phyloP scores from a whole-genome alignment of 1,284 basidiomycete genomes.

The Pseudozyma hubeiensis region DNA sequence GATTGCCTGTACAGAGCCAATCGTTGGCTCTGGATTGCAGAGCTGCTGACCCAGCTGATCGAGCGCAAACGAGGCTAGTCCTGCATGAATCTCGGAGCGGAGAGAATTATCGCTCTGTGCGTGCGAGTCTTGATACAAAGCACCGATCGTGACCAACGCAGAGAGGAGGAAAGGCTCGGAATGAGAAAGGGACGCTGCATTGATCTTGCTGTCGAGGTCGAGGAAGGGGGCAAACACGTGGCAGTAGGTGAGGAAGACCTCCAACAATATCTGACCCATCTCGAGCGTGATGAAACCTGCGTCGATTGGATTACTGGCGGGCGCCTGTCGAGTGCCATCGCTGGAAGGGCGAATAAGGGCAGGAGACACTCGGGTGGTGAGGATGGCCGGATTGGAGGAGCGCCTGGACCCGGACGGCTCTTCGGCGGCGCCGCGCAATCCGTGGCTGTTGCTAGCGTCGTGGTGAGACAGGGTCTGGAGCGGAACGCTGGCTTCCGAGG shows the following conservation, averaged over 20 bases:
- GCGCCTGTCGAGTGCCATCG: slow-evolving; percentile 7
- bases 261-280: slow-evolving; percentile 32
- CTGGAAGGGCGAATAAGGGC: neutral
- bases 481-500: slow-evolving; percentile 38
- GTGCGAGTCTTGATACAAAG: slow-evolving; percentile 33
- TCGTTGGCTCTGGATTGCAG: slow-evolving; percentile 18
- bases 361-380: neutral
- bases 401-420: slow-evolving; percentile 5
- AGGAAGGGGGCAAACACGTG: slow-evolving; percentile 47
- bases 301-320: slow-evolving; percentile 17
- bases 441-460: slow-evolving; percentile 17
- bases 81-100: slow-evolving; percentile 26
- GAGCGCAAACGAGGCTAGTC: slow-evolving; percentile 22
- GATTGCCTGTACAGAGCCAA: slow-evolving; percentile 37
- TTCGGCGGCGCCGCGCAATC: slow-evolving; percentile 1
- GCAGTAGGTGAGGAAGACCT: slow-evolving; percentile 41
- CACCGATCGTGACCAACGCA: slow-evolving; percentile 28
- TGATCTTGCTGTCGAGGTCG: slow-evolving; percentile 25
- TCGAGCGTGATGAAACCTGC: slow-evolving; percentile 39
- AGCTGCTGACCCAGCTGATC: slow-evolving; percentile 25
- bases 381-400: slow-evolving; percentile 1
- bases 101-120: slow-evolving; percentile 11
- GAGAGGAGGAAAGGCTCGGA: slow-evolving; percentile 40
- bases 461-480: slow-evolving; percentile 22
- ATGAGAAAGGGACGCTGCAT: slow-evolving; percentile 11